phyloP scores from a whole-genome alignment of 2,329 filamentous ascomycete genomes.

The Camillea tinctor region DNA sequence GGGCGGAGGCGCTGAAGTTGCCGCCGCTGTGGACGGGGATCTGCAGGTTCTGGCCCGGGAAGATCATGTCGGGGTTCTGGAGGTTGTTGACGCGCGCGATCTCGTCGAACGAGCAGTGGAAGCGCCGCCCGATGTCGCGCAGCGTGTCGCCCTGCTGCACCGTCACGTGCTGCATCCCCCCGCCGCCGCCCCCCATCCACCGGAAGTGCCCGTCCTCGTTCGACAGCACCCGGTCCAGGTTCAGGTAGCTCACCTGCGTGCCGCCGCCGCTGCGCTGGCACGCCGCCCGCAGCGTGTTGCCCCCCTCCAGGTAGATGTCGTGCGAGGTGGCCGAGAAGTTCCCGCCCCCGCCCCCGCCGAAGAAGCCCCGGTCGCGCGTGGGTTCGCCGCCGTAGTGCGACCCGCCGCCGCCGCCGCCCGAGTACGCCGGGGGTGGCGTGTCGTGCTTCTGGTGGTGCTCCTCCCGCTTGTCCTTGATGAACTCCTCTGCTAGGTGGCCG shows the following conservation, averaged over 20 bases:
- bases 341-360: conserved; percentile 31
- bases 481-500: conserved; percentile 42
- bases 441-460: conserved; percentile 14
- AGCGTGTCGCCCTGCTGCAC: conserved; percentile 44
- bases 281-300: conserved; percentile 35
- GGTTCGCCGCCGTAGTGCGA: conserved; percentile 12
- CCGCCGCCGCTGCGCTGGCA: conserved; percentile 35
- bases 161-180: conserved; percentile 28
- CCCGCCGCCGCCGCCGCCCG: conserved; percentile 7
- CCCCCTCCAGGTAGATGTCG: conserved; percentile 37
- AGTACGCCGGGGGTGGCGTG: conserved; percentile 13
- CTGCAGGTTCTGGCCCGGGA: conserved; percentile 40
- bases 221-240: conserved; percentile 35
- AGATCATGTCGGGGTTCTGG: conserved; percentile 42
- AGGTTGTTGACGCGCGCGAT: conserved; percentile 40
- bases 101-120: conserved; percentile 37
- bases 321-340: conserved; percentile 36
- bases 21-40: conserved; percentile 31
- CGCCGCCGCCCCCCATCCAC: conserved; percentile 29
- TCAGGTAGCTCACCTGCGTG: conserved; percentile 34
- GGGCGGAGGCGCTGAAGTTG: conserved; percentile 36
- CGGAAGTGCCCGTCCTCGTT: conserved; percentile 40
- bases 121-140: conserved; percentile 36
- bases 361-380: conserved; percentile 10
- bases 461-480: conserved; percentile 39